phyloP scores from a whole-genome alignment of 345 rosid species.

The Turnera subulata region DNA sequence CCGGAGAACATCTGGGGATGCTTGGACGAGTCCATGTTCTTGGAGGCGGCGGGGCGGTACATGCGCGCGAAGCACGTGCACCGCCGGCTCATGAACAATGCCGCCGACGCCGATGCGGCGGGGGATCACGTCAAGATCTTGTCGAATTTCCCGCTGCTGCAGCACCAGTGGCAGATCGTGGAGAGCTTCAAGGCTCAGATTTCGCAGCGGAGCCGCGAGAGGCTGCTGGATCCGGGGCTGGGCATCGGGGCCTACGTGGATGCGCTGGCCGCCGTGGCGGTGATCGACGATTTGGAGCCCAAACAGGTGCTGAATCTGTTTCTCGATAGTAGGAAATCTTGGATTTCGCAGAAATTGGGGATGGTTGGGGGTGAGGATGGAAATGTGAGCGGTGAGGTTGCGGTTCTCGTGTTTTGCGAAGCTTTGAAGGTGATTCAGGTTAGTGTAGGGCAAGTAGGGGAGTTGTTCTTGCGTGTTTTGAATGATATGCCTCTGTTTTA shows the following conservation, averaged over 20 bases:
- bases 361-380: conserved; percentile 36
- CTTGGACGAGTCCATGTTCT: conserved; percentile 83
- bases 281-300: conserved; percentile 81
- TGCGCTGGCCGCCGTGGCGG: conserved; percentile 80
- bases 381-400: conserved; percentile 18
- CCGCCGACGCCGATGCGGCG: neutral
- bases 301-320: conserved; percentile 59
- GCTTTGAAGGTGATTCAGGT: conserved; percentile 72
- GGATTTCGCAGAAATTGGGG: conserved; percentile 69
- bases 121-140: conserved; percentile 49
- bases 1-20: conserved; percentile 98
- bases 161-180: conserved; percentile 97
- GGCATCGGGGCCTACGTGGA: conserved; percentile 64
- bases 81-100: conserved; percentile 27
- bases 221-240: conserved; percentile 68
- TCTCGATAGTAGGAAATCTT: conserved; percentile 71
- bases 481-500: conserved; percentile 91
- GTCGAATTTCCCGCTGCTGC: conserved; percentile 77
- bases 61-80: conserved; percentile 83
- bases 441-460: conserved; percentile 84
- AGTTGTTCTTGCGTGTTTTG: conserved; percentile 80
- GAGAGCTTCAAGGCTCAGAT: conserved; percentile 95
- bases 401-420: conserved; percentile 64
- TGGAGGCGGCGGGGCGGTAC: conserved; percentile 81
- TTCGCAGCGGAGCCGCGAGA: conserved; percentile 84